Evolutionary conservation across 1,284 basidiomycete genomes (phyloP).

Genomic region (Trametes versicolor): DNA sequence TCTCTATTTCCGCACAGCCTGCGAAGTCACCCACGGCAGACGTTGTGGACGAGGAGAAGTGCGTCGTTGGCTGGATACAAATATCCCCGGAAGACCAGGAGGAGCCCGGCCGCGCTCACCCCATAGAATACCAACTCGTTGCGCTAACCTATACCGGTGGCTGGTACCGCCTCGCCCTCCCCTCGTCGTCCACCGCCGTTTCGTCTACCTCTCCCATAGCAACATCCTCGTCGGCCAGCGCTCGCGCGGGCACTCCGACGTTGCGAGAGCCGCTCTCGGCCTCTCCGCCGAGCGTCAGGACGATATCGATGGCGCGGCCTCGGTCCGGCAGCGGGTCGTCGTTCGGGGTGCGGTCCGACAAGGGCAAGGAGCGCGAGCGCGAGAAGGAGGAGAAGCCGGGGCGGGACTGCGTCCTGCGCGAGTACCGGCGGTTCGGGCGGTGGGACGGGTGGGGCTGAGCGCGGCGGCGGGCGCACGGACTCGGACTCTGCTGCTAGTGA

Average conservation of each 20-base stretch:
- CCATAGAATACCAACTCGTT: slow-evolving; percentile 78
- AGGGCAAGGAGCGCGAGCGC: slow-evolving; percentile 68
- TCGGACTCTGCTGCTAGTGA: background rate
- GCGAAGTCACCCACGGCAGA: slow-evolving; percentile 68
- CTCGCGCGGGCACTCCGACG: slow-evolving; percentile 28
- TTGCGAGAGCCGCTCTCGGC: slow-evolving; percentile 41
- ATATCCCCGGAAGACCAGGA: slow-evolving; percentile 54
- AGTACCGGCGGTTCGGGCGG: slow-evolving; percentile 81
- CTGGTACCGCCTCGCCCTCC: slow-evolving; percentile 91
- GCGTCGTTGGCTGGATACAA: slow-evolving; percentile 86
- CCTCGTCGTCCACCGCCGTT: slow-evolving; percentile 47
- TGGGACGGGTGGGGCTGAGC: slow-evolving; percentile 86
- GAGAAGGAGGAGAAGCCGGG: slow-evolving; percentile 68
- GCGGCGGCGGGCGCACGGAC: slow-evolving; percentile 2
- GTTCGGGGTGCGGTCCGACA: slow-evolving; percentile 57
- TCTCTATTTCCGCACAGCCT: slow-evolving; percentile 71
- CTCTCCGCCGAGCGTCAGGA: slow-evolving; percentile 53
- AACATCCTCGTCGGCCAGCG: slow-evolving; percentile 36
- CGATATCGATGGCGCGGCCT: slow-evolving; percentile 49
- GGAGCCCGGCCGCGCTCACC: slow-evolving; percentile 38
- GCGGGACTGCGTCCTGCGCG: slow-evolving; percentile 72
- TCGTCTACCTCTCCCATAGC: slow-evolving; percentile 39
- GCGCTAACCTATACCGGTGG: slow-evolving; percentile 90
- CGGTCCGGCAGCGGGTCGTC: slow-evolving; percentile 66
- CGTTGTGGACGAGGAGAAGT: slow-evolving; percentile 83